Base-by-base conservation (phyloP, 306 rosid genomes). In the Medicago arabica region DNA sequence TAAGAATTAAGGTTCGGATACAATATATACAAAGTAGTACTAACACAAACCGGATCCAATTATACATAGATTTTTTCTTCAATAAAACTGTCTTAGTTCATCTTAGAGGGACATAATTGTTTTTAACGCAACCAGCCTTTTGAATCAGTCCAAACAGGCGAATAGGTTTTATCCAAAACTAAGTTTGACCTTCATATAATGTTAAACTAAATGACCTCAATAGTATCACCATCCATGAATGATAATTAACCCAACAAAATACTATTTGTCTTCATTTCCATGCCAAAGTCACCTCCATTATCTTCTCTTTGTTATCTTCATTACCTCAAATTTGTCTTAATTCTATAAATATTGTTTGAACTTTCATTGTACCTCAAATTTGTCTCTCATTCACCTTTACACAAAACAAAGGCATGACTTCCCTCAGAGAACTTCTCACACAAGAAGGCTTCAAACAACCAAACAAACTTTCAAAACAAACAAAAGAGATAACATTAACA, bases 361-460 rank as follows among this genome's bases (percentile, higher is more conserved):
- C 38, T 34, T 34, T 34, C 77, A 68, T 18, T 76, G 75, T 47
- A 64, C 25, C 77, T 80, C 61, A 76, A 72, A 75, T 46, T 82
- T 82, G 51, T 13, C 71, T 80, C 47, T 41, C 78, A 43, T 17
- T 82, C 65, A n/a, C 67, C 68, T 18, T 49, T 7, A 31, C 50
- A 14, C 54, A 31, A 44, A 13, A 44, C n/a, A 15, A 64, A 61
- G 13, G 57, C 3, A 90, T 86, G 95, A 86, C 90, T 69, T 93
- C 98, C 77, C 82, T 93, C 5, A 75, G 72, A 69, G 82, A 91
- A 28, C 80, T 89, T 31, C 96, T 93, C 46, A 78, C 87, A n/a
- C 79, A 88, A 18, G 97, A 93, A 83, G 85, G 87, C 49, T 77
- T 83, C 38, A 36, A 78, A n/a, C 83, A 74, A 39, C 36, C 74